Percentiles rank a stretch among this genome's conserved stretches.
phyloP scores from a whole-genome alignment of 306 rosid species.

The Prunus kanzakura region DNA sequence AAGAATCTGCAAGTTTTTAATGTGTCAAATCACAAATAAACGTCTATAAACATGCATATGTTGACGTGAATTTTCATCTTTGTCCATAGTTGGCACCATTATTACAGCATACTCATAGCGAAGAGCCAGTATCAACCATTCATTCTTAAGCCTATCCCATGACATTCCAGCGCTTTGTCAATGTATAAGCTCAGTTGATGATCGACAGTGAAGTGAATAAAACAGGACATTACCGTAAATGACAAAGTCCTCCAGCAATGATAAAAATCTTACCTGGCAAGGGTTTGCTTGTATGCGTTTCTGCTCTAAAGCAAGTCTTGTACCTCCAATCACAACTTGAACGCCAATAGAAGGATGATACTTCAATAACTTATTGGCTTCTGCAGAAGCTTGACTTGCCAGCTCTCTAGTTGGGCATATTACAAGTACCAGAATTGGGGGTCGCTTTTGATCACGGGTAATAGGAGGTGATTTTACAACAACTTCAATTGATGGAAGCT shows the following conservation, averaged over 20 bases:
- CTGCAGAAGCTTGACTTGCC: conserved; percentile 88
- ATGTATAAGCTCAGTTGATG: conserved; percentile 14
- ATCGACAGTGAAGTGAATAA: conserved; percentile 6
- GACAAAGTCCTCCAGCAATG: conserved; percentile 10
- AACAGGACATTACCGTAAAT: background rate
- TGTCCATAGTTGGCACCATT: background rate
- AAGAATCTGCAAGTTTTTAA: conserved; percentile 64
- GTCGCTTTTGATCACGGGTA: conserved; percentile 61
- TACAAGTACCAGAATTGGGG: conserved; percentile 83
- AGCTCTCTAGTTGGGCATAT: conserved; percentile 98
- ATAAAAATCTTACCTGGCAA: conserved; percentile 64
- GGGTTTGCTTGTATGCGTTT: conserved; percentile 87
- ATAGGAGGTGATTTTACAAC: conserved; percentile 60
- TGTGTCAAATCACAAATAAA: conserved; percentile 11
- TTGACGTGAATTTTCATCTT: background rate
- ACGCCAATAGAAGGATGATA: conserved; percentile 83
- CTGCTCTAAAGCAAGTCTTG: conserved; percentile 82
- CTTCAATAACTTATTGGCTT: conserved; percentile 74
- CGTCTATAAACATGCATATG: background rate
- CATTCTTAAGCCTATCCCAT: background rate
- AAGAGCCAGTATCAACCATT: background rate
- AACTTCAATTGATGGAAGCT: conserved; percentile 97
- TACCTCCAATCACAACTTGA: conserved; percentile 97
- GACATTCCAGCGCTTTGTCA: background rate
- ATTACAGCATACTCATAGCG: background rate